These are phyloP conservation scores for Crithidia mellificae DNA, from an alignment of 208 protist genomes.

Conservation along the genomic window DNA sequence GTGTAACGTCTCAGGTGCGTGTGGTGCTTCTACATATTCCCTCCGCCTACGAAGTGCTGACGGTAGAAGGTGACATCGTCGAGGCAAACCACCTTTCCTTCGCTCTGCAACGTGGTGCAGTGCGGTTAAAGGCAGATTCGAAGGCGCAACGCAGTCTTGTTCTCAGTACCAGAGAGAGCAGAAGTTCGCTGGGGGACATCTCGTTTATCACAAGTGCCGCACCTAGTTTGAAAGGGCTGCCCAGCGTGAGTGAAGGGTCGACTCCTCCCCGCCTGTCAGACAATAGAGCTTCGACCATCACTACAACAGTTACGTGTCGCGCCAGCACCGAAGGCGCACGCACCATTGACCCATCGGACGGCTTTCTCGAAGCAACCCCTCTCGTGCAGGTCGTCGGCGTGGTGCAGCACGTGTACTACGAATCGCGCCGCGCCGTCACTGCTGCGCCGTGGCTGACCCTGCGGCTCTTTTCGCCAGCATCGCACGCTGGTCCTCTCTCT, in stretches of 20 bases:
- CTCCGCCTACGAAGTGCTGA: slow-evolving; percentile 6
- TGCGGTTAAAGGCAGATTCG: no score
- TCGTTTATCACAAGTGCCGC: no score
- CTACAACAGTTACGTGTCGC: no score
- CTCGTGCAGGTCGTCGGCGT: slow-evolving; percentile 34
- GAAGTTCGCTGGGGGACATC: no score
- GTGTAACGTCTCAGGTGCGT: slow-evolving; percentile 6
- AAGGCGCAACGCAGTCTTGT: no score
- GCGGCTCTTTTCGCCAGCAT: slow-evolving; percentile 16
- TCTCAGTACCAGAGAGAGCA: no score
- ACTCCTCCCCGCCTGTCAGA: no score
- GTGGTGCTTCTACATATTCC: slow-evolving; percentile 24
- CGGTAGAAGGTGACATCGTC: neutral
- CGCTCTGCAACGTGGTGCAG: no score
- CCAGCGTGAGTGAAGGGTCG: no score
- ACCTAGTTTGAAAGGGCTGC: no score
- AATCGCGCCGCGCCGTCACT: slow-evolving; percentile 10
- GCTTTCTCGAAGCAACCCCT: slow-evolving; percentile 19
- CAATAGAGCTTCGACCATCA: no score
- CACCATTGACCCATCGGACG: slow-evolving; percentile 17
- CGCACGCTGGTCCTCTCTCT: no score
- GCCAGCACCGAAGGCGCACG: neutral
- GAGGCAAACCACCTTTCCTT: neutral
- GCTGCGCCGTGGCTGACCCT: slow-evolving; percentile 43
- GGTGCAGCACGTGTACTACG: slow-evolving; percentile 48